phyloP scores from a whole-genome alignment of 768 basidiomycete species.

The Dioszegia aurantiaca region DNA sequence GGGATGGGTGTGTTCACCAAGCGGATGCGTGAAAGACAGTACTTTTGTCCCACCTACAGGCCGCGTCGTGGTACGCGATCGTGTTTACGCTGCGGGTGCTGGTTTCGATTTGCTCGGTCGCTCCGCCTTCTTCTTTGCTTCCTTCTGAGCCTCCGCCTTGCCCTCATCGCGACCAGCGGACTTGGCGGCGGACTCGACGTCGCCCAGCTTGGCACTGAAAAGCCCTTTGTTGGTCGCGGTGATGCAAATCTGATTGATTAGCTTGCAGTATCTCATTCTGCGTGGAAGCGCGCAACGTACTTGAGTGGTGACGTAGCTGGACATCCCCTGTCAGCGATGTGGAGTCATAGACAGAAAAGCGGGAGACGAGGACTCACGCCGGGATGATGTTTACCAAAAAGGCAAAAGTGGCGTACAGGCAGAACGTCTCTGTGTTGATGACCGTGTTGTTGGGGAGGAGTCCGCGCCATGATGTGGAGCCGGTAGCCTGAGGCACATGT shows the following conservation, averaged over 20 bases:
- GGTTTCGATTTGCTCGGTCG: neutral
- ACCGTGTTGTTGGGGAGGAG: conserved; percentile 22
- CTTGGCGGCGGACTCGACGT: neutral
- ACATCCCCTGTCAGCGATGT: neutral
- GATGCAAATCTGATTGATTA: conserved; percentile 2
- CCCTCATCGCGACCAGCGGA: neutral
- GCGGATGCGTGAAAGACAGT: too few relatives aligned
- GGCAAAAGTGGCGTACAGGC: conserved; percentile 37
- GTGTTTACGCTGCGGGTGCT: neutral
- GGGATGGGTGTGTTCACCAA: too few relatives aligned
- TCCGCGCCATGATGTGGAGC: conserved; percentile 33
- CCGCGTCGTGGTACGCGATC: too few relatives aligned
- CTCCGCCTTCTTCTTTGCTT: conserved; percentile 2
- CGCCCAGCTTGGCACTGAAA: neutral
- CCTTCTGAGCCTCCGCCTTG: neutral
- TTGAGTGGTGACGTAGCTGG: neutral
- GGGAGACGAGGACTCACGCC: conserved; percentile 40
- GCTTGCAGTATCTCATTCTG: neutral
- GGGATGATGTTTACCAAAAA: conserved; percentile 33
- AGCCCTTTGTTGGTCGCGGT: neutral
- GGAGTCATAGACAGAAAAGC: conserved; percentile 56
- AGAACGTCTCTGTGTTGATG: conserved; percentile 38
- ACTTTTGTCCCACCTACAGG: too few relatives aligned
- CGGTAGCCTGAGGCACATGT: conserved; percentile 22
- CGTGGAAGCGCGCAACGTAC: neutral